Conservation (phyloP, 1,284 basidiomycete genomes). For the Microbotryum scabiosae region DNA sequence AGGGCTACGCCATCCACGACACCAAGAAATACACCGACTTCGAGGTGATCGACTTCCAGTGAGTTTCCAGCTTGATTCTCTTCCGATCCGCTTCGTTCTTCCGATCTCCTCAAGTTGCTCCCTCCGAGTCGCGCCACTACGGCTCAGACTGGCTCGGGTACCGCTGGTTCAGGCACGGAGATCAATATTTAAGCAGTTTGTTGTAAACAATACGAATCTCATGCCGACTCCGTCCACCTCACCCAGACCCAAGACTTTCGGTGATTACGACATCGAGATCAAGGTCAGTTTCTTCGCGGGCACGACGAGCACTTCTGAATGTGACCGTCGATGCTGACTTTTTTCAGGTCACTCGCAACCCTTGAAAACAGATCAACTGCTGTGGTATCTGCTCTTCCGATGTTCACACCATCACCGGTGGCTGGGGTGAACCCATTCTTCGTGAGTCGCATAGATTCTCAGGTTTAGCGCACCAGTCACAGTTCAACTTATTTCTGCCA, state of each 20-base stretch:
- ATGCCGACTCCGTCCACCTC: neutral
- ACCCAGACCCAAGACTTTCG: neutral
- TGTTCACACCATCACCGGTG: constrained; percentile 21
- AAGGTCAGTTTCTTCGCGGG: constrained; percentile 8
- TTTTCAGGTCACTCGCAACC: no score
- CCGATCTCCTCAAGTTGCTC: neutral
- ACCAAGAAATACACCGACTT: constrained; percentile 28
- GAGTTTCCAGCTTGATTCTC: neutral
- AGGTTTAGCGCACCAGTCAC: neutral
- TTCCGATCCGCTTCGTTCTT: no score
- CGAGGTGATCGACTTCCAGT: constrained; percentile 13
- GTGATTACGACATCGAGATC: constrained; percentile 24
- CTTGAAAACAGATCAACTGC: constrained; percentile 1
- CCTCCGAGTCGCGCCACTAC: neutral
- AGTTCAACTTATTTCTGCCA: neutral
- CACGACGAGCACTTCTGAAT: no score
- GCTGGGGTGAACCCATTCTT: constrained; percentile 19
- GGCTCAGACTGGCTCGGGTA: neutral
- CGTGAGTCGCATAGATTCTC: neutral
- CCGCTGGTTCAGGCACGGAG: neutral
- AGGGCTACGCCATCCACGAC: constrained; percentile 31
- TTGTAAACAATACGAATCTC: neutral
- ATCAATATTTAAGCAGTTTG: no score
- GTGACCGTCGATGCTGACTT: no score
- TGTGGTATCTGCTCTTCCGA: constrained; percentile 10